phyloP scores from a whole-genome alignment of 768 basidiomycete genomes.

The Suillus weaverae region DNA sequence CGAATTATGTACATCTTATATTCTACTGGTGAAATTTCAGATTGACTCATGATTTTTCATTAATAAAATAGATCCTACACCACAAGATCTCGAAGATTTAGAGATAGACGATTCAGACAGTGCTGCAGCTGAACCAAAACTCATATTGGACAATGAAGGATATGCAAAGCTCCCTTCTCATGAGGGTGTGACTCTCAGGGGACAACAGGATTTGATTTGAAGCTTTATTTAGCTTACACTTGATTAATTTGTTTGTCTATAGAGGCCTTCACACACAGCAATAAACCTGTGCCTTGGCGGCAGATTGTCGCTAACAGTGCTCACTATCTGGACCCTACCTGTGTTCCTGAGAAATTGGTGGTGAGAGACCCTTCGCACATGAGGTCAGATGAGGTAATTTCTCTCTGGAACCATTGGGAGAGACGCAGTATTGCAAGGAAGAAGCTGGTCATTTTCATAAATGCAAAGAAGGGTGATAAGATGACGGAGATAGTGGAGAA shows the following conservation, averaged over 20 bases:
- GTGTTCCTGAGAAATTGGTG: not conserved
- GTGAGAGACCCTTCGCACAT: not conserved
- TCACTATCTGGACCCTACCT: not conserved
- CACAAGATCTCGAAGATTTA: not conserved
- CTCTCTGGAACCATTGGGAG: not conserved
- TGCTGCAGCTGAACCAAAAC: not conserved
- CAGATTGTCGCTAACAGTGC: not conserved
- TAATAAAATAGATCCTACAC: not conserved
- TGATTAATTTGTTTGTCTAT: not conserved
- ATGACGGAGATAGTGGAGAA: not conserved
- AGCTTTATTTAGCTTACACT: not conserved
- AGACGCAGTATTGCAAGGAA: not conserved
- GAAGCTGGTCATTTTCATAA: not conserved
- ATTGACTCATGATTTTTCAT: not conserved
- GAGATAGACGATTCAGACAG: not conserved
- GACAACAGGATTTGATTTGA: constrained; percentile 1
- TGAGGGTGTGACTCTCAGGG: not conserved
- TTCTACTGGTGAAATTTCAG: not conserved
- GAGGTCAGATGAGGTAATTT: not conserved
- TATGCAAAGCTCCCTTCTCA: not conserved
- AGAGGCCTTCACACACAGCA: not conserved
- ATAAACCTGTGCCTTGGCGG: not conserved
- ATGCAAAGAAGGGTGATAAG: not conserved
- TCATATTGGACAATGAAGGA: not conserved
- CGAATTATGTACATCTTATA: not conserved